Base-by-base conservation (phyloP, 2,329 filamentous ascomycete genomes). In the Phaeosphaeriaceae sp. region DNA sequence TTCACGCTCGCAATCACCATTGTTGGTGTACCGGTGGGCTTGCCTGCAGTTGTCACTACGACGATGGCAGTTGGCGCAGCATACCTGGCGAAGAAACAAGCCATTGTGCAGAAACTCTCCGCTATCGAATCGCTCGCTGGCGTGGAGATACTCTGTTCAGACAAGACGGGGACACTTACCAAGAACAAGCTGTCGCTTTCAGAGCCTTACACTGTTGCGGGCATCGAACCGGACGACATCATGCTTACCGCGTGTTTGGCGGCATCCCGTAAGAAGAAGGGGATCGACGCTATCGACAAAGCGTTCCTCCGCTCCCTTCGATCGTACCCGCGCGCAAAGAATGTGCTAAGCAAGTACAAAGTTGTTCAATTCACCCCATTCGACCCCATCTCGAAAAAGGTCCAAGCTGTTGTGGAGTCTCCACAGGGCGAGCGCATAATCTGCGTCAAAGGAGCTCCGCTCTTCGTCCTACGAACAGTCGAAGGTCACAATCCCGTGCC, bases 51-150 rank as follows among this genome's bases (percentile, higher is more conserved):
- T 82, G 92, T 96, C 60, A 96, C 93, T 71, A 96, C 92, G 70
- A 96, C 92, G 76, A 95, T 96, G 92, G 92, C 92, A 77, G 92
- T 96, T 77, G 92, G 92, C 82, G 92, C 92, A 66, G 91, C 92
- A 63, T 95, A 95, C 80, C 87, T 96, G 58, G 92, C 92, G 73
- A 93, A 93, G 85, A 93, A 94, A 85, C 88, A 93, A 83, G 93
- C 92, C 54, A 96, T 96, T 67, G 92, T 96, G 66, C 92, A 96
- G 83, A 96, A 94, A 84, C 88, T 96, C 53, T 92, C 90, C 33
- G 92, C 92, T 65, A 96, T 96, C 62, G 92, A 96, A 84, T 96
- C 92, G 24, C 86, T 96, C 65, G 92, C 92, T 75, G 92, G 92
- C 84, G 93, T 96, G 62, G 91, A 96, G 81, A 95, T 96, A 78